Conservation (phyloP, 345 rosid species). For the Brassica rapa region DNA sequence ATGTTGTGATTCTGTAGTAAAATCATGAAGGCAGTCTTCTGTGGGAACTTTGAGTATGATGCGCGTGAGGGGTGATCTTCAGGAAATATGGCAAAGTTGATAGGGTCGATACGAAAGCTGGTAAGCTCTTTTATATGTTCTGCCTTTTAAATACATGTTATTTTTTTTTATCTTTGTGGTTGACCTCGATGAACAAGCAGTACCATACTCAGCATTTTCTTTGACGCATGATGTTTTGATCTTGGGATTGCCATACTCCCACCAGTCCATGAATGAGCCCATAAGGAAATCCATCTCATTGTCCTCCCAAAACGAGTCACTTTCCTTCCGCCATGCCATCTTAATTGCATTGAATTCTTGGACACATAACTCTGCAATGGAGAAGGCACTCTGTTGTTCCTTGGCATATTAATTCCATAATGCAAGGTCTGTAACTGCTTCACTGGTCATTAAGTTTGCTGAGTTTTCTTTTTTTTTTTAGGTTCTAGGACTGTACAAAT, state of each 20-base stretch:
- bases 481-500: constrained; percentile 35
- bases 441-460: constrained; percentile 28
- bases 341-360: no score
- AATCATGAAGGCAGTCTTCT: constrained; percentile 79
- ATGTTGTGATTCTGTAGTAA: constrained; percentile 25
- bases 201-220: constrained; percentile 85
- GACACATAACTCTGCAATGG: constrained; percentile 36
- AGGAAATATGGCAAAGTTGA: constrained; percentile 84
- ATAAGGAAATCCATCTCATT: constrained; percentile 56
- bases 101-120: constrained; percentile 92
- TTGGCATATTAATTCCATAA: constrained; percentile 77
- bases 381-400: constrained; percentile 74
- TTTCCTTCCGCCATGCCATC: background rate
- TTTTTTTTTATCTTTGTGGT: background rate
- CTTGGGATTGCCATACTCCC: constrained; percentile 49
- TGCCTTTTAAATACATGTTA: background rate
- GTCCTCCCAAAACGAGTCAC: constrained; percentile 52
- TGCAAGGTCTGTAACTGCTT: constrained; percentile 92
- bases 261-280: constrained; percentile 62
- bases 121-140: constrained; percentile 43
- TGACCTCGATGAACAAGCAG: constrained; percentile 4
- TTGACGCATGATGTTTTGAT: constrained; percentile 77
- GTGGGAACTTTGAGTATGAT: constrained; percentile 92
- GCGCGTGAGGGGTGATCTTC: constrained; percentile 81
- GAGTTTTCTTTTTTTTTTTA: no score